Base-by-base conservation (phyloP, 352 stramenopile species). In the Globisporangium nunn region DNA sequence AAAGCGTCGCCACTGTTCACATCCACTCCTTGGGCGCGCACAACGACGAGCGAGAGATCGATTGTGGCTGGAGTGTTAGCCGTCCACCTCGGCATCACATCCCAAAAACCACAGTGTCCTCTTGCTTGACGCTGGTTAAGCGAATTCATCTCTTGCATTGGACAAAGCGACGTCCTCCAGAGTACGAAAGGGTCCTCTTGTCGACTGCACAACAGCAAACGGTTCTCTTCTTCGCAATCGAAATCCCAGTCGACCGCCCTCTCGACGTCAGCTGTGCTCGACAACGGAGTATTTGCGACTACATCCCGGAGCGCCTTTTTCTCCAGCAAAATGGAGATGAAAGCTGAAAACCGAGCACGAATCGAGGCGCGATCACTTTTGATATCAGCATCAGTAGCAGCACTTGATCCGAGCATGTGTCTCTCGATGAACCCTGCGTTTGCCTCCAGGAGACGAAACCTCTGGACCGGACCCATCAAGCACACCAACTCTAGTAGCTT, bases 221-320 rank as follows among this genome's bases (percentile, higher is more conserved):
- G 37, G 10, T 18, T 60, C 39, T n/a, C 46, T 4, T n/a, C 7
- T 23, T 64, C 52, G 18, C 52, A 43, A 48, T 60, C 59, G 6
- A 56, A 2, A 15, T 60, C 59, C 46, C 50, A 64, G 12, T 18
- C 33, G 11, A 6, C 1, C 14, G 52, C 39, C 23, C 6, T 28
- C 37, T 64, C 59, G 44, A 56, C 6, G 31, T 64, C 52, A 3
- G 52, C 31, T n/a, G 45, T 64, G 2, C 37, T 18, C 29, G 31
- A 39, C 11, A 59, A 44, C 12, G 59, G 52, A 17, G 59, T 45
- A 29, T 64, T 44, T 17, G 14, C 52, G 30, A 64, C 12, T 1
- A 39, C 46, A 18, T 55, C 37, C 17, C 52, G 45, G 15, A 64
- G n/a, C 14, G 28, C 3, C 15, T 14, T 5, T 17, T 53, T 59